These are phyloP conservation scores for Tillandsia leiboldiana DNA, from an alignment of 176 grass and related monocot genomes.

Conservation along the genomic window DNA sequence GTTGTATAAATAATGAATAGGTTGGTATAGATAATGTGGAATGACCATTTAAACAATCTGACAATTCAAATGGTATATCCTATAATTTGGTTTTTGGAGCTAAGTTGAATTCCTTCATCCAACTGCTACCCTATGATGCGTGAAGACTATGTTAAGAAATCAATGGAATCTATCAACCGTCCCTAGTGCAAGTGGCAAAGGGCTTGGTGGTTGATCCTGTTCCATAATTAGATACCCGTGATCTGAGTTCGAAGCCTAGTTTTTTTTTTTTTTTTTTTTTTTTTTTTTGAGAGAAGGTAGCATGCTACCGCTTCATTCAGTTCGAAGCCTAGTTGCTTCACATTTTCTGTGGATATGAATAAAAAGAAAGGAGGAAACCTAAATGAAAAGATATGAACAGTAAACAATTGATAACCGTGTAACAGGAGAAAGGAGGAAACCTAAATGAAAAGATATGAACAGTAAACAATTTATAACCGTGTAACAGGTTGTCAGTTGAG, in stretches of 20 bases:
- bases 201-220: no score
- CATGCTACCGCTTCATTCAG: no score
- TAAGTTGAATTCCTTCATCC: background rate
- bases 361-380: background rate
- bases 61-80: background rate
- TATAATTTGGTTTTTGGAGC: background rate
- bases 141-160: background rate
- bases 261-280: no score
- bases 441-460: background rate
- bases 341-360: background rate
- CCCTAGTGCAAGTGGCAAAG: no score
- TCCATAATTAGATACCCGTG: no score
- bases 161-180: no score
- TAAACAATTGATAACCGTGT: background rate
- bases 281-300: no score
- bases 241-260: no score
- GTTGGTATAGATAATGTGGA: background rate
- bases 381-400: background rate
- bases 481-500: slow-evolving; percentile 7
- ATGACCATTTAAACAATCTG: background rate
- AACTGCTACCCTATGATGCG: slow-evolving; percentile 1
- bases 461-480: background rate
- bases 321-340: no score
- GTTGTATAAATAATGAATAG: no score
- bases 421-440: background rate